phyloP scores from a whole-genome alignment of 345 rosid genomes.

The Salix purpurea region DNA sequence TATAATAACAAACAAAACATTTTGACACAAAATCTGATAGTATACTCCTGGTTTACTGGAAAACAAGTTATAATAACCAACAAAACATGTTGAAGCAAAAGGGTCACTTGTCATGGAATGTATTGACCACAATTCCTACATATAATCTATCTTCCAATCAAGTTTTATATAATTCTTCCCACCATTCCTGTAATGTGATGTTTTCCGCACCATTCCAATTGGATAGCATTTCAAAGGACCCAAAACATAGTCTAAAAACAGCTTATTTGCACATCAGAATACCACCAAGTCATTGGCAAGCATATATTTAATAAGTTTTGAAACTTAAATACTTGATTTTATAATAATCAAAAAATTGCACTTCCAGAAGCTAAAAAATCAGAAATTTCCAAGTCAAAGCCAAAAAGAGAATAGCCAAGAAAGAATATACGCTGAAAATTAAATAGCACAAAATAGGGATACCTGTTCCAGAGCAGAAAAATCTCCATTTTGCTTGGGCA shows the following conservation, averaged over 20 bases:
- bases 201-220: background rate
- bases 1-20: background rate
- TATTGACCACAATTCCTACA: background rate
- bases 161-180: background rate
- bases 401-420: background rate
- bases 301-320: background rate
- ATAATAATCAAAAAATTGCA: background rate
- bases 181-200: background rate
- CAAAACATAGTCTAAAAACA: background rate
- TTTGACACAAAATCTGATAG: background rate
- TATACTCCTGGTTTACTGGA: background rate
- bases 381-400: background rate
- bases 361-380: background rate
- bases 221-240: background rate
- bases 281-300: background rate
- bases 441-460: background rate
- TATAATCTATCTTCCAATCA: background rate
- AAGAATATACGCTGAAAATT: background rate
- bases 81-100: background rate
- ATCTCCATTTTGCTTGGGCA: conserved; percentile 71
- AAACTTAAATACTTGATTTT: background rate
- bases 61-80: background rate
- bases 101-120: background rate
- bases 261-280: background rate
- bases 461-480: conserved; percentile 96